Evolutionary conservation across 495 filamentous ascomycete genomes (phyloP).

Genomic region (Glarea lozoyensis): DNA sequence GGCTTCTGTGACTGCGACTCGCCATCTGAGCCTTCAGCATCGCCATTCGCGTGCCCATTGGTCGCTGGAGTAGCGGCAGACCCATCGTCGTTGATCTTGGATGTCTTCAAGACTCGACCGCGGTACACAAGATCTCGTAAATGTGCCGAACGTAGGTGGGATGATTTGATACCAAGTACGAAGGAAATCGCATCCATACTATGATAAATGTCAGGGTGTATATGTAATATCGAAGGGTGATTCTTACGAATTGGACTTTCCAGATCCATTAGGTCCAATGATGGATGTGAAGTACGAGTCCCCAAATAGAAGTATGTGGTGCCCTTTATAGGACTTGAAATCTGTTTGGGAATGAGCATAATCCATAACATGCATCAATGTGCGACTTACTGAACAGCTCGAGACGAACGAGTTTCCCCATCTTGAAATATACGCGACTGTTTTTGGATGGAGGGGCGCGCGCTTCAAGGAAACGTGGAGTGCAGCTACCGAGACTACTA

Average conservation of each 20-base stretch:
- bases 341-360: constrained; percentile 40
- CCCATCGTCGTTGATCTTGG: constrained; percentile 82
- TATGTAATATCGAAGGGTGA: neutral
- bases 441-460: constrained; percentile 4
- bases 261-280: constrained; percentile 98
- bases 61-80: constrained; percentile 49
- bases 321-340: constrained; percentile 98
- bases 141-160: constrained; percentile 89
- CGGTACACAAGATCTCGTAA: constrained; percentile 94
- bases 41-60: constrained; percentile 45
- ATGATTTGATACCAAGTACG: constrained; percentile 96
- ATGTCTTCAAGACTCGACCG: constrained; percentile 83
- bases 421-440: constrained; percentile 24
- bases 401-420: constrained; percentile 85
- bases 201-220: constrained; percentile 8
- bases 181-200: constrained; percentile 99
- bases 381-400: constrained; percentile 78
- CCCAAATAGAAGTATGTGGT: constrained; percentile 88
- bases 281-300: constrained; percentile 99
- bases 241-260: constrained; percentile 97
- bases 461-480: constrained; percentile 1
- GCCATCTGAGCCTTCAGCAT: constrained; percentile 48
- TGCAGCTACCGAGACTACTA: too few species aligned
- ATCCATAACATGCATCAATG: neutral
- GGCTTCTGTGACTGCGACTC: constrained; percentile 42